These are phyloP conservation scores for Vararia minispora DNA, from an alignment of 768 basidiomycete genomes.

Conservation along the genomic window DNA sequence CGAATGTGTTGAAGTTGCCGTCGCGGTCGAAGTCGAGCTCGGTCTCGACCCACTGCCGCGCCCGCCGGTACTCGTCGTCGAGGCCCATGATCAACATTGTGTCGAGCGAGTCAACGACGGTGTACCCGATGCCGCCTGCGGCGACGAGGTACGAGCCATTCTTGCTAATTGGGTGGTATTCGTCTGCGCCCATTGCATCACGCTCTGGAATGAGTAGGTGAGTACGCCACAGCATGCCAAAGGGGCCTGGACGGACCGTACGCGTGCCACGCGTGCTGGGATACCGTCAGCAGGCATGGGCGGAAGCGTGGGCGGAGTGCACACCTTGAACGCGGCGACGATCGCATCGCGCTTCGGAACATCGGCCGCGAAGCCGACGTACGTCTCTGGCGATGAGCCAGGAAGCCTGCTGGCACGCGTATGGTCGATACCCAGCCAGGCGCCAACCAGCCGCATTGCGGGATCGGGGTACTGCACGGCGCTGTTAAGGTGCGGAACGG, in stretches of 20 bases:
- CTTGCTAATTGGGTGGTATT: slow-evolving; percentile 78
- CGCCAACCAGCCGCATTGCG: not conserved
- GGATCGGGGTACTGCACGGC: slow-evolving; percentile 7
- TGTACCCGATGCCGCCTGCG: slow-evolving; percentile 78
- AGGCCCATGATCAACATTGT: slow-evolving; percentile 82
- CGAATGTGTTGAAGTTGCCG: slow-evolving; percentile 79
- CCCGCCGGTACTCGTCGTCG: slow-evolving; percentile 64
- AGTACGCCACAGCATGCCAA: too few relatives aligned
- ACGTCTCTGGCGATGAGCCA: slow-evolving; percentile 10
- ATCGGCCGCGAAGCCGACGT: slow-evolving; percentile 40
- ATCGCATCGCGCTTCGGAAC: slow-evolving; percentile 54
- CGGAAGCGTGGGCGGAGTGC: slow-evolving; percentile 11
- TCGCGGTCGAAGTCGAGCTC: slow-evolving; percentile 68
- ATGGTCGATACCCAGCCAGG: slow-evolving; percentile 6
- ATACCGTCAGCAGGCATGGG: slow-evolving; percentile 9
- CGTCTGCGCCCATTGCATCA: slow-evolving; percentile 87
- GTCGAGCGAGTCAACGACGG: slow-evolving; percentile 81
- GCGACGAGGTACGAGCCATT: slow-evolving; percentile 68
- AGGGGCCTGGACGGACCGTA: slow-evolving; percentile 72
- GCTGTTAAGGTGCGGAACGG: too few relatives aligned
- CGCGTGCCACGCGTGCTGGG: slow-evolving; percentile 74
- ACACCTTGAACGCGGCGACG: slow-evolving; percentile 69
- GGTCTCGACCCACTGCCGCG: slow-evolving; percentile 65
- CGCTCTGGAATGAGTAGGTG: slow-evolving; percentile 39
- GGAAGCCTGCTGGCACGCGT: slow-evolving; percentile 6